phyloP scores from a whole-genome alignment of 2,329 filamentous ascomycete species.

The Lachnellula subtilissima region DNA sequence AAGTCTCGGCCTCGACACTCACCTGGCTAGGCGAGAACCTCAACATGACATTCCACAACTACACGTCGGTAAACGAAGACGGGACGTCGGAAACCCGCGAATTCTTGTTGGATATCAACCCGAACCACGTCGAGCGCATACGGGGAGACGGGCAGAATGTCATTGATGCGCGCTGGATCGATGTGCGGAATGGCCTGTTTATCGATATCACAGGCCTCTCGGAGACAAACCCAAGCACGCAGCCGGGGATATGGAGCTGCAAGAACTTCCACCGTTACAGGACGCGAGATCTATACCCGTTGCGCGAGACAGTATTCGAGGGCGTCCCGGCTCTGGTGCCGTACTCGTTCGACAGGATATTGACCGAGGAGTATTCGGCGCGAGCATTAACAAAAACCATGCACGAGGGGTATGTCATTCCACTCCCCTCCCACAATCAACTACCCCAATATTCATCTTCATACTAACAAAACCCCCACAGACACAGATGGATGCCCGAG shows the following conservation, averaged over 20 bases:
- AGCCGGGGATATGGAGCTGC: slow-evolving; percentile 68
- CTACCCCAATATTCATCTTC: slow-evolving; percentile 8
- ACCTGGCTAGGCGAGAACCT: slow-evolving; percentile 57
- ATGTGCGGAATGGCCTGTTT: slow-evolving; percentile 69
- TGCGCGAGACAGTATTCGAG: slow-evolving; percentile 71
- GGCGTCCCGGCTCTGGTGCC: slow-evolving; percentile 67
- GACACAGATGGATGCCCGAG: slow-evolving; percentile 56
- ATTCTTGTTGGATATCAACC: slow-evolving; percentile 76
- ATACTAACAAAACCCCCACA: slow-evolving; percentile 29
- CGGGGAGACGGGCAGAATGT: slow-evolving; percentile 68
- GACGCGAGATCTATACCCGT: slow-evolving; percentile 68
- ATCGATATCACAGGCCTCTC: slow-evolving; percentile 77
- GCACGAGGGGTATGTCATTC: slow-evolving; percentile 52
- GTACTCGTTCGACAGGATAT: slow-evolving; percentile 60
- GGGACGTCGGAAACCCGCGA: slow-evolving; percentile 40
- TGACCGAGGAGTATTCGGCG: slow-evolving; percentile 61
- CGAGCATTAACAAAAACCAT: slow-evolving; percentile 56
- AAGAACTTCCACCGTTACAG: slow-evolving; percentile 74
- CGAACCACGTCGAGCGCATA: slow-evolving; percentile 56
- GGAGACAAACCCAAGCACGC: slow-evolving; percentile 54
- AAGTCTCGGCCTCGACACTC: slow-evolving; percentile 66
- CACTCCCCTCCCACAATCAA: too few species aligned
- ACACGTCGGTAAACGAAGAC: slow-evolving; percentile 36
- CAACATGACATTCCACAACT: slow-evolving; percentile 57
- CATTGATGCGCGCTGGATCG: slow-evolving; percentile 82